These are phyloP conservation scores for Termitomyces sp. DNA, from an alignment of 768 basidiomycete species.

Conservation along the genomic window DNA sequence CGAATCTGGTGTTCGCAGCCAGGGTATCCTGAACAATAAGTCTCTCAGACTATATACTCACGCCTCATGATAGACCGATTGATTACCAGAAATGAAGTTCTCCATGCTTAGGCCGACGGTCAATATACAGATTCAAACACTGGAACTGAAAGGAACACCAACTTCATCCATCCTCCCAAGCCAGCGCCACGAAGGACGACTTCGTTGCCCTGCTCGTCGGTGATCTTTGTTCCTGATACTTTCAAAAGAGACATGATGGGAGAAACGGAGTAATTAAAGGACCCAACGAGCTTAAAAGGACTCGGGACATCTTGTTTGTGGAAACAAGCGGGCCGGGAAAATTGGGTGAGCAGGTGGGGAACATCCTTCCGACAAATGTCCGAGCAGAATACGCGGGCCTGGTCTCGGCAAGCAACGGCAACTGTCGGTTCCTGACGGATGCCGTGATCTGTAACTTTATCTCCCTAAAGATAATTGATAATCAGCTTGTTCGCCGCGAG, in stretches of 20 bases:
- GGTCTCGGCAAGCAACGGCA: neutral
- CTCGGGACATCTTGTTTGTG: slow-evolving; percentile 4
- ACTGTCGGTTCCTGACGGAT: neutral
- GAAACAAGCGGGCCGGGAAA: slow-evolving; percentile 4
- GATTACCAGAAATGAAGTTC: slow-evolving; percentile 67
- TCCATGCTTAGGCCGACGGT: slow-evolving; percentile 49
- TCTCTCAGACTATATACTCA: neutral
- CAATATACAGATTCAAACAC: slow-evolving; percentile 2
- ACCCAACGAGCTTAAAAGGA: slow-evolving; percentile 8
- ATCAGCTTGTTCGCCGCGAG: neutral
- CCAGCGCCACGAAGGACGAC: slow-evolving; percentile 69
- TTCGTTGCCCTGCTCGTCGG: slow-evolving; percentile 52
- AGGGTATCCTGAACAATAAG: slow-evolving; percentile 51
- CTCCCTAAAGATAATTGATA: neutral
- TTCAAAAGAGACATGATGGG: slow-evolving; percentile 48
- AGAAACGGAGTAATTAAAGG: neutral
- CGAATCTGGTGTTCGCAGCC: slow-evolving; percentile 82
- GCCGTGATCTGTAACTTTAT: neutral
- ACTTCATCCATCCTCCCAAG: slow-evolving; percentile 89
- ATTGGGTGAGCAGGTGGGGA: neutral
- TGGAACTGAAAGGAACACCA: slow-evolving; percentile 24
- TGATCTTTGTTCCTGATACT: slow-evolving; percentile 56
- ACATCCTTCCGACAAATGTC: slow-evolving; percentile 17
- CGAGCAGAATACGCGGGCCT: neutral
- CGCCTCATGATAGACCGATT: neutral